phyloP scores from a whole-genome alignment of 1,284 basidiomycete genomes.

The Leccinum fallax region DNA sequence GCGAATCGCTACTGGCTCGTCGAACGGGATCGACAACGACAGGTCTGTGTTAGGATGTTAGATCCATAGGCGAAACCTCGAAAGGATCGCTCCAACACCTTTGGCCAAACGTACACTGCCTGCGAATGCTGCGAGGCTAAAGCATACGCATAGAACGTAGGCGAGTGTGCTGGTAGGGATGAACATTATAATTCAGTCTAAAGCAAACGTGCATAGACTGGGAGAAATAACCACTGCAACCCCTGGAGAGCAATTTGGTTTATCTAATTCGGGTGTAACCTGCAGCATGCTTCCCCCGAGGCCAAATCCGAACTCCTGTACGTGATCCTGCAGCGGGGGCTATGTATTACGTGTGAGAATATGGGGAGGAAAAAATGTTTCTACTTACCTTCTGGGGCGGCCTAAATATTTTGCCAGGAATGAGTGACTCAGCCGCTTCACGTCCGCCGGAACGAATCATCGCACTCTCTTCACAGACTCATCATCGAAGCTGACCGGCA shows the following conservation, averaged over 20 bases:
- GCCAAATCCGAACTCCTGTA: not conserved
- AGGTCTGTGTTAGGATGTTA: slow-evolving; percentile 6
- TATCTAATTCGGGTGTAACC: not conserved
- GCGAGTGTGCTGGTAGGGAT: not conserved
- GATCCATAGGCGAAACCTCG: not conserved
- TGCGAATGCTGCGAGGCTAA: not conserved
- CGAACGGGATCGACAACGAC: slow-evolving; percentile 13
- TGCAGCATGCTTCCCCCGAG: not conserved
- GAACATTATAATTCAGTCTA: not conserved
- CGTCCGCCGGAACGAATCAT: not conserved
- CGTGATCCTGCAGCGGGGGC: not conserved
- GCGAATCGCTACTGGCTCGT: slow-evolving; percentile 18
- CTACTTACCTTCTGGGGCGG: not conserved
- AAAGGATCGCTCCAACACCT: not conserved
- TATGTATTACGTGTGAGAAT: not conserved
- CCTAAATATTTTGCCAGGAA: not conserved
- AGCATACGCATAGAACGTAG: not conserved
- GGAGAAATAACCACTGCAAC: not conserved
- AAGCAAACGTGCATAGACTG: not conserved
- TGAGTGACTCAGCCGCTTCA: not conserved
- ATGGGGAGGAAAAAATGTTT: not conserved
- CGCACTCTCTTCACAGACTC: not conserved
- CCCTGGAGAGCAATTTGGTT: not conserved
- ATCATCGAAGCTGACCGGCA: not conserved
- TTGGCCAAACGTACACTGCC: slow-evolving; percentile 1